A percentile compares a stretch with the other conserved stretches of the same genome.
Evolutionary conservation across 176 grass and related monocot genomes (phyloP).

Genomic region (Raddia guianensis): DNA sequence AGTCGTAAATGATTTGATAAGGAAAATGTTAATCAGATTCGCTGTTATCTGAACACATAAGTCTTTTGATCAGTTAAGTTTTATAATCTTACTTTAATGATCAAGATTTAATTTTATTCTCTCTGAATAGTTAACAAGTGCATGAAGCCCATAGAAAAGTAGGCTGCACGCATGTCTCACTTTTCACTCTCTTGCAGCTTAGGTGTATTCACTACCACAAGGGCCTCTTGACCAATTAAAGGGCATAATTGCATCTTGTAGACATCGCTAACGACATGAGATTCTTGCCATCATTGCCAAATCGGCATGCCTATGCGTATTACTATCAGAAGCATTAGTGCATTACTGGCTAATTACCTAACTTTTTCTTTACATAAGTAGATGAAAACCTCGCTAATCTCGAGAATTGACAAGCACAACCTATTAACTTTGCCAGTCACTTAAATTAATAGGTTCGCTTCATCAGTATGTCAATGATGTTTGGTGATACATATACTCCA

Average conservation of each 20-base stretch:
- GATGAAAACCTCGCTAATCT: constrained; percentile 29
- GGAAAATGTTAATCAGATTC: no score
- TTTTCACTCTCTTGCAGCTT: constrained; percentile 36
- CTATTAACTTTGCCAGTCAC: neutral
- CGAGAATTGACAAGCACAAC: neutral
- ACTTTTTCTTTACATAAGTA: constrained; percentile 14
- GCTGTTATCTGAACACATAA: no score
- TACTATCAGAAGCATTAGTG: constrained; percentile 9
- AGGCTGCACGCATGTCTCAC: neutral
- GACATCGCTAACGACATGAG: constrained; percentile 45
- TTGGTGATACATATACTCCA: neutral
- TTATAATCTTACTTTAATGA: neutral
- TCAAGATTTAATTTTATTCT: neutral
- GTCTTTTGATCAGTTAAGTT: no score
- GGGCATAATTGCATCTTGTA: constrained; percentile 20
- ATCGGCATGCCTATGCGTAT: neutral
- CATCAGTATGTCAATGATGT: neutral
- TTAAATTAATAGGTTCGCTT: neutral
- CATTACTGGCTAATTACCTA: constrained; percentile 16
- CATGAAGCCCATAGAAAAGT: constrained; percentile 8
- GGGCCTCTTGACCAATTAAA: constrained; percentile 1
- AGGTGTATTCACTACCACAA: constrained; percentile 25
- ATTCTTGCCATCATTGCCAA: constrained; percentile 44
- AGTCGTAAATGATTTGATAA: no score
- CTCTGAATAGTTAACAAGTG: neutral